These are phyloP conservation scores for Jasminum sambac DNA, from an alignment of 257 asterid genomes.

Conservation along the genomic window DNA sequence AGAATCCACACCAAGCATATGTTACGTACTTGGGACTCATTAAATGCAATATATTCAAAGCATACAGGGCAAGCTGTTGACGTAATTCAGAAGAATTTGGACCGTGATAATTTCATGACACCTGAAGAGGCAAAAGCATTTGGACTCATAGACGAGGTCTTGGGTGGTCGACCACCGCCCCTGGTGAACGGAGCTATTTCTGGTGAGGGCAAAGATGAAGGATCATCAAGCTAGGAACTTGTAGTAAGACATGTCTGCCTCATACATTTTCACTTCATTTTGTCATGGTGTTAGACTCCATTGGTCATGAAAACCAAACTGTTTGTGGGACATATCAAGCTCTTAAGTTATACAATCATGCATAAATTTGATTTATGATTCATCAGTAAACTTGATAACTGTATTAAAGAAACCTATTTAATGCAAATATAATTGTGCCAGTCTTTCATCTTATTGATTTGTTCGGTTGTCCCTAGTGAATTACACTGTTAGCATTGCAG, in stretches of 20 bases:
- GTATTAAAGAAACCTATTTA: background rate
- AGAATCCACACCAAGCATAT: slow-evolving; percentile 86
- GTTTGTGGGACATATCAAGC: background rate
- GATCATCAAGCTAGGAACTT: slow-evolving; percentile 44
- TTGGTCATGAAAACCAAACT: background rate
- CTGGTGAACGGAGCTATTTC: slow-evolving; percentile 74
- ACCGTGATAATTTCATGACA: slow-evolving; percentile 93
- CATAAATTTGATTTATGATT: too few species aligned
- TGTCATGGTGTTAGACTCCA: background rate
- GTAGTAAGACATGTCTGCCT: slow-evolving; percentile 32
- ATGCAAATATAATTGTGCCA: background rate
- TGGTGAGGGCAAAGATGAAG: slow-evolving; percentile 54
- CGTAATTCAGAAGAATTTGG: slow-evolving; percentile 68
- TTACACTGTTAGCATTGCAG: too few species aligned
- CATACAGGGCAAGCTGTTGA: slow-evolving; percentile 84
- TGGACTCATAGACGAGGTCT: slow-evolving; percentile 90
- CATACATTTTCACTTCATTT: slow-evolving; percentile 7
- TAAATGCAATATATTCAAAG: slow-evolving; percentile 73
- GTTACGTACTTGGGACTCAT: slow-evolving; percentile 75
- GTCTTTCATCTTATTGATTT: background rate
- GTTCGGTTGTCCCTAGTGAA: too few species aligned
- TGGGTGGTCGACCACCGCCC: slow-evolving; percentile 69
- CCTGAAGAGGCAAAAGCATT: slow-evolving; percentile 88
- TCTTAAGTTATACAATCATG: background rate
- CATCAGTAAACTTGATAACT: background rate